Percentiles rank a stretch among this genome's conserved stretches.
phyloP scores from a whole-genome alignment of 345 rosid genomes.

The Eucalyptus sp. region DNA sequence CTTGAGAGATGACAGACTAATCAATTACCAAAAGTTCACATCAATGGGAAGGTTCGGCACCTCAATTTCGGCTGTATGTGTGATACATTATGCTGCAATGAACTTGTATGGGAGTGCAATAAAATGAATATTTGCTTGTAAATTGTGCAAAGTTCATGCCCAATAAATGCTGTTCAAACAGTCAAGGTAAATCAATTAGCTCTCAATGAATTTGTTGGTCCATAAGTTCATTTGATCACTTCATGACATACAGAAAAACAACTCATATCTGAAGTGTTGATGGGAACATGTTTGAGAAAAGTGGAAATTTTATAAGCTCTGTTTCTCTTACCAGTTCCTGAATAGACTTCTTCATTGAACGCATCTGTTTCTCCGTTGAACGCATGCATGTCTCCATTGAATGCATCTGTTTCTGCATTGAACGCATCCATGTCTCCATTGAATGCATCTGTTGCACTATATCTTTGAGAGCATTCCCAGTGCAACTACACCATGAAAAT shows the following conservation, averaged over 20 bases:
- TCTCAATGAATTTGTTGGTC: accelerated
- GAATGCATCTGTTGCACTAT: too few relatives aligned
- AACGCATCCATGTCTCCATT: neutral
- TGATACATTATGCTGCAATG: accelerated
- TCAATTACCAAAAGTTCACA: too few relatives aligned
- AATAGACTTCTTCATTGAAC: neutral
- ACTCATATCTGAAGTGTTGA: neutral
- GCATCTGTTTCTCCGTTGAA: neutral
- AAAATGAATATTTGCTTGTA: neutral
- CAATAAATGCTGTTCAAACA: neutral
- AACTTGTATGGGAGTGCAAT: neutral
- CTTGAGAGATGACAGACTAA: accelerated
- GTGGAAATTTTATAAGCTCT: neutral
- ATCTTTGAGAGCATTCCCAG: too few relatives aligned
- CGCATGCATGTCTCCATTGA: neutral
- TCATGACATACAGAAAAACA: neutral
- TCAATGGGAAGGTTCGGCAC: too few relatives aligned
- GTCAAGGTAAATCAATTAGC: neutral
- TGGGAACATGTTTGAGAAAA: neutral
- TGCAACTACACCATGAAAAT: too few relatives aligned
- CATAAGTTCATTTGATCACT: neutral
- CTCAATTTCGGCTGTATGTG: accelerated
- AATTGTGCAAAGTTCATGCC: neutral
- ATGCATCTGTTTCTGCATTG: neutral
- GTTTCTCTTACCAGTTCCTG: neutral